Conservation (phyloP, 2,329 filamentous ascomycete genomes). For the Venturiaceae sp. region DNA sequence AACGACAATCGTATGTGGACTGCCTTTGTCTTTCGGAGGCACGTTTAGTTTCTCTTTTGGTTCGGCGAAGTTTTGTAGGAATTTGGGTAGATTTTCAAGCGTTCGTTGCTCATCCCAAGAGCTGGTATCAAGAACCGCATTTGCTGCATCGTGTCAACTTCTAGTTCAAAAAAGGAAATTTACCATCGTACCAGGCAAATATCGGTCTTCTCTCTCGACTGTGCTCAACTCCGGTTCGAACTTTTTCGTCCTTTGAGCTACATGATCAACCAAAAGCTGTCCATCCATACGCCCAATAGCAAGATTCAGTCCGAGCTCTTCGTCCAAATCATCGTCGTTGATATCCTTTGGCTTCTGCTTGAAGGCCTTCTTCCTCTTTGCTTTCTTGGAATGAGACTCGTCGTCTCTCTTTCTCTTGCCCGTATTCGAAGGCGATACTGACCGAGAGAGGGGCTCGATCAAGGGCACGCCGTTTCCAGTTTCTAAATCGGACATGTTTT, state of each 20-base stretch:
- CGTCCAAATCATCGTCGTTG: constrained; percentile 47
- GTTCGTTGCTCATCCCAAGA: constrained; percentile 58
- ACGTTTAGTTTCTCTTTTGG: constrained; percentile 51
- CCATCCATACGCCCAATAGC: constrained; percentile 76
- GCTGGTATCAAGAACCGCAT: constrained; percentile 69
- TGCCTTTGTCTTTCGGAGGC: constrained; percentile 53
- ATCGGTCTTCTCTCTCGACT: constrained; percentile 75
- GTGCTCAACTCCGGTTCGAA: constrained; percentile 74
- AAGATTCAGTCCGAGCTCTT: constrained; percentile 55
- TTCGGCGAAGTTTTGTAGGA: constrained; percentile 58
- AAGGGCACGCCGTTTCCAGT: constrained; percentile 30
- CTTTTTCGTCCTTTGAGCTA: constrained; percentile 67
- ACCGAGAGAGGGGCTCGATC: constrained; percentile 28
- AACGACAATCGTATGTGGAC: constrained; percentile 76
- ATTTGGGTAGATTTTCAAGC: constrained; percentile 65
- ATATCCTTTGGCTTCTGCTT: constrained; percentile 52
- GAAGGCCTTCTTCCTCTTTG: constrained; percentile 39
- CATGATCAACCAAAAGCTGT: constrained; percentile 72
- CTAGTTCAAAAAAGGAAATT: neutral
- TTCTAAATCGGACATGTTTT: constrained; percentile 34
- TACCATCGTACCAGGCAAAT: constrained; percentile 56
- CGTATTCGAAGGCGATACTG: constrained; percentile 20
- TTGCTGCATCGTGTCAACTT: constrained; percentile 40
- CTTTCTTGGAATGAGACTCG: constrained; percentile 12
- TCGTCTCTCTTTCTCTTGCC: constrained; percentile 27